These are phyloP conservation scores for Aspergillus olivimuriae DNA, from an alignment of 495 filamentous ascomycete genomes.

Conservation along the genomic window DNA sequence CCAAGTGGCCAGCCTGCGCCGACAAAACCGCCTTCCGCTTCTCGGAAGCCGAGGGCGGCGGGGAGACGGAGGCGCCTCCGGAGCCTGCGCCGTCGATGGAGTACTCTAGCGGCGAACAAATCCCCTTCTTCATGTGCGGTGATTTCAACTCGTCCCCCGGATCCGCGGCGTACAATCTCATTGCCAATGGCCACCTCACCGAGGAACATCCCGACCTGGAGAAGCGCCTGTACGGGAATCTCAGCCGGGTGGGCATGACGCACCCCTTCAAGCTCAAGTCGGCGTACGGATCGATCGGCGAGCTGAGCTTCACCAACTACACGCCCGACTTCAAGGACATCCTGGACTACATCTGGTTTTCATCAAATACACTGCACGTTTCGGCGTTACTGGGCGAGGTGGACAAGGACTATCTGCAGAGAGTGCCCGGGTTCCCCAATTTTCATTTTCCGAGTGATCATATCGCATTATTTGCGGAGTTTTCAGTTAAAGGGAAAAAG, in stretches of 20 bases:
- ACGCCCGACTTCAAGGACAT: slow-evolving; percentile 84
- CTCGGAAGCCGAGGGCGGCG: slow-evolving; percentile 52
- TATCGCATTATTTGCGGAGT: slow-evolving; percentile 86
- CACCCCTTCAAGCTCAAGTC: slow-evolving; percentile 94
- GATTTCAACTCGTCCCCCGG: slow-evolving; percentile 89
- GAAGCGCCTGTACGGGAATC: slow-evolving; percentile 74
- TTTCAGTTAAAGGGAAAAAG: slow-evolving; percentile 85
- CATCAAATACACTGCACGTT: slow-evolving; percentile 82
- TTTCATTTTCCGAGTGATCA: slow-evolving; percentile 98
- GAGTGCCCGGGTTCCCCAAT: slow-evolving; percentile 92
- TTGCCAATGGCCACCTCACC: slow-evolving; percentile 65
- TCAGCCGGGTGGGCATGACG: slow-evolving; percentile 82
- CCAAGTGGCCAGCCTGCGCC: slow-evolving; percentile 63
- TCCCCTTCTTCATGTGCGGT: slow-evolving; percentile 86
- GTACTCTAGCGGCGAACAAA: slow-evolving; percentile 76
- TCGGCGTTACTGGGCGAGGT: slow-evolving; percentile 84
- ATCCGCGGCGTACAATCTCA: slow-evolving; percentile 82
- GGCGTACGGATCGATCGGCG: slow-evolving; percentile 69
- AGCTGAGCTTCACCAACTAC: slow-evolving; percentile 92
- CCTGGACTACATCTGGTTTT: slow-evolving; percentile 97
- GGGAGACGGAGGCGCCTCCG: slow-evolving; percentile 41
- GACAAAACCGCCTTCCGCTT: slow-evolving; percentile 73
- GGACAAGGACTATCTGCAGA: slow-evolving; percentile 81
- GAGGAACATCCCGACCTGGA: slow-evolving; percentile 71
- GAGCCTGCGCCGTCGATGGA: slow-evolving; percentile 63